Evolutionary conservation across 2,329 filamentous ascomycete species (phyloP), one percentile per base, ranked within the genome.

Genomic region (Neobulgaria alba): DNA sequence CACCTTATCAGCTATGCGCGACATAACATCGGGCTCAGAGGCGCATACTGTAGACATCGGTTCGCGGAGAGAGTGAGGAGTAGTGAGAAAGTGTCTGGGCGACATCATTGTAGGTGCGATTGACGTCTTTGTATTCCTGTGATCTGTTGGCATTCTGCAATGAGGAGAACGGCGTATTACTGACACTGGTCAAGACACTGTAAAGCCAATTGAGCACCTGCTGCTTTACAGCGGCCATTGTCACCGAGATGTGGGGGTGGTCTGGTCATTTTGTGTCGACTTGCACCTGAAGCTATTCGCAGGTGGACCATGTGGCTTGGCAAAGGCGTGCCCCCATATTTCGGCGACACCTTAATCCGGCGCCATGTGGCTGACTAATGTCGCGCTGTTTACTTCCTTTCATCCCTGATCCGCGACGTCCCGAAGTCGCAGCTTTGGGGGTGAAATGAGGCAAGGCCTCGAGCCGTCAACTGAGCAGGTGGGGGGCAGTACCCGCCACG

Each of bases 191-290:
- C 43, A 96, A 67, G 41, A 95, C 82, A 65, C 85, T 92, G 66
- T 94, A 95, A 4, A 96, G 79, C 90, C 90, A 96, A 66, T 88
- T 89, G 57, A 96, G 72, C 46, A 93, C 82, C 66, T 88, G 85
- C 64, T 94, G 88, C 56, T 86, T 83, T 60, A 95, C 85, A 55
- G 80, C 77, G 72, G 58, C 58, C 59, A 61, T 61, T 46, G 15
- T 57, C 46, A 40, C 29, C 7, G 23, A 26, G 7, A 26, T 12
- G 23, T 26, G 23, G 23, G 23, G n/a, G n/a, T n/a, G n/a, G n/a
- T n/a, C n/a, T n/a, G 14, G 15, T 37, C 48, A 51, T 53, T 32
- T 41, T 45, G 41, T 26, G 23, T n/a, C n/a, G n/a, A n/a, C 3
- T 44, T 30, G 18, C 29, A 34, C 9, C 29, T 46, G 52, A 53